Conservation (phyloP, 192 early-diverging fungal genomes). For the Podila verticillata region DNA sequence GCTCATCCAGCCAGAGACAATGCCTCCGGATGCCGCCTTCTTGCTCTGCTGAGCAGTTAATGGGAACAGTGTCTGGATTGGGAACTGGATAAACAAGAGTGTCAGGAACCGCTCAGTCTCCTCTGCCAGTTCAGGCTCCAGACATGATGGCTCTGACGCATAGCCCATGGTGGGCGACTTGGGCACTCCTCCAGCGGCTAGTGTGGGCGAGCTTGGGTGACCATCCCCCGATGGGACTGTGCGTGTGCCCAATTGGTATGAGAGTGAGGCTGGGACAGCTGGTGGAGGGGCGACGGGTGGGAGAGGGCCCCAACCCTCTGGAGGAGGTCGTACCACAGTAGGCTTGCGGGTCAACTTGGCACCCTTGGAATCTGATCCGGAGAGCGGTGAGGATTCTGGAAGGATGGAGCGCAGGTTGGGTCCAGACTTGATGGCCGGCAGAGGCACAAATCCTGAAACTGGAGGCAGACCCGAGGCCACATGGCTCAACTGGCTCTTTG, state of each 20-base stretch:
- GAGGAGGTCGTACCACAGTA: constrained; percentile 41
- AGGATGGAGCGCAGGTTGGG: constrained; percentile 35
- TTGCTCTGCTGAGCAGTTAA: constrained; percentile 20
- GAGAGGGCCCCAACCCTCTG: constrained; percentile 50
- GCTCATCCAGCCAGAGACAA: constrained; percentile 39
- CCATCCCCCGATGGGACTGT: constrained; percentile 7
- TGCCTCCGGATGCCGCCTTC: constrained; percentile 13
- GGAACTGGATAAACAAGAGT: constrained; percentile 44
- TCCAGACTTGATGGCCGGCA: constrained; percentile 47
- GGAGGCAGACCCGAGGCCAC: constrained; percentile 16
- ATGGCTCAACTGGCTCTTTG: too few relatives aligned
- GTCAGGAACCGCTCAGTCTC: constrained; percentile 50
- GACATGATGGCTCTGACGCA: constrained; percentile 28
- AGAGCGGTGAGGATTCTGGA: constrained; percentile 39
- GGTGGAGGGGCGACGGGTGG: constrained; percentile 48
- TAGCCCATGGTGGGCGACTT: constrained; percentile 24
- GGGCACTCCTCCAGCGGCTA: constrained; percentile 6
- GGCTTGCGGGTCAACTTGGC: constrained; percentile 35
- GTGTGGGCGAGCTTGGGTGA: constrained; percentile 5
- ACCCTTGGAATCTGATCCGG: constrained; percentile 29
- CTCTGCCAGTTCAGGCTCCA: constrained; percentile 48
- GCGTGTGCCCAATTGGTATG: constrained; percentile 43
- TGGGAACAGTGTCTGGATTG: constrained; percentile 48
- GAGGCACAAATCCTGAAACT: constrained; percentile 26
- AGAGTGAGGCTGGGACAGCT: constrained; percentile 31